These are phyloP conservation scores for Solanum chilense DNA, from an alignment of 257 asterid genomes.

Conservation along the genomic window DNA sequence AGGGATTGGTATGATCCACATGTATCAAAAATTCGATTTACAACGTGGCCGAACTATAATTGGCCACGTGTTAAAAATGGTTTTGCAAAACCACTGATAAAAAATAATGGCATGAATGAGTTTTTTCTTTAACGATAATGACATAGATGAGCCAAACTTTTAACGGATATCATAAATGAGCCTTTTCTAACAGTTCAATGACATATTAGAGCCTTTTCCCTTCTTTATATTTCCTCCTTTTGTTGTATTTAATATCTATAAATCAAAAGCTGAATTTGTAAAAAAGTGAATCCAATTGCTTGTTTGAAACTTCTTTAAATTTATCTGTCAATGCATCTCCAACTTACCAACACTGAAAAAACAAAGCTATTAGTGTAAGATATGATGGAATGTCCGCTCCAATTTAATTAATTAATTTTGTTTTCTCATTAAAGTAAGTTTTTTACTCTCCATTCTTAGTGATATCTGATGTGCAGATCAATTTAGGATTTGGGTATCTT, in stretches of 20 bases:
- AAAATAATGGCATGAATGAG: too few species aligned
- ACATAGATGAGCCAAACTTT: too few species aligned
- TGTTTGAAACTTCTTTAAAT: not conserved
- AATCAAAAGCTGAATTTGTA: not conserved
- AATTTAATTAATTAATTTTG: not conserved
- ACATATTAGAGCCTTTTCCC: not conserved
- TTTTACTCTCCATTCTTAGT: not conserved
- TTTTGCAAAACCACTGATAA: too few species aligned
- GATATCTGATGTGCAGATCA: not conserved
- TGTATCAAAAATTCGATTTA: too few species aligned
- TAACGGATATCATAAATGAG: too few species aligned
- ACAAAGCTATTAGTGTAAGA: not conserved
- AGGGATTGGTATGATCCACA: too few species aligned
- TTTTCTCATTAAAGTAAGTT: not conserved
- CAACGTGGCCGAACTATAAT: too few species aligned
- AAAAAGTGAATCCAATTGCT: not conserved
- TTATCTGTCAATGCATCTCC: not conserved
- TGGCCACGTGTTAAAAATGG: too few species aligned
- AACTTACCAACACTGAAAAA: not conserved
- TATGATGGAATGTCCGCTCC: not conserved
- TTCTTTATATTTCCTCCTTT: not conserved
- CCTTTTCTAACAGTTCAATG: too few species aligned
- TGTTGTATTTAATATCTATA: not conserved
- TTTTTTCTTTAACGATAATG: too few species aligned
- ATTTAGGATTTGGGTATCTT: not conserved